Percentiles rank a stretch among this genome's conserved stretches.
phyloP scores from a whole-genome alignment of 2,329 filamentous ascomycete species.

The Triangularia verruculosa region DNA sequence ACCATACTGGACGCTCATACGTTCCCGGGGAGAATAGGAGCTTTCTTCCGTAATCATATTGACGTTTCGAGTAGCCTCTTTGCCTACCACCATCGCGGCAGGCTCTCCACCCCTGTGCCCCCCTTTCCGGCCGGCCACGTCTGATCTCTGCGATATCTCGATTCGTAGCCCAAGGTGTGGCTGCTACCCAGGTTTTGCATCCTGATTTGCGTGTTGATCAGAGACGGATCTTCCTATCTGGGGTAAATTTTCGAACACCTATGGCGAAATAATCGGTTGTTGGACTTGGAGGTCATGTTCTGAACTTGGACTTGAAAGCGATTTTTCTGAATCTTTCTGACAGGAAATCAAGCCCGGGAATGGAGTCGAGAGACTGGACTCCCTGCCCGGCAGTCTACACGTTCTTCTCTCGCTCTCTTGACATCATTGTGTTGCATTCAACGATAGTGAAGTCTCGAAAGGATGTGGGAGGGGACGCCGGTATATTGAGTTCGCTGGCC shows the following conservation, averaged over 20 bases:
- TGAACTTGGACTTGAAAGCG: neutral
- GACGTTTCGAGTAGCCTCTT: neutral
- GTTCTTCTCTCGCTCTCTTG: neutral
- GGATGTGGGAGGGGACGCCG: neutral
- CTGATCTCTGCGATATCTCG: neutral
- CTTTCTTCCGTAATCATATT: neutral
- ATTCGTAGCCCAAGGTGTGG: neutral
- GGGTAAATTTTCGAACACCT: neutral
- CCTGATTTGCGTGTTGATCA: neutral
- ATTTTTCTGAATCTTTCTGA: too few species aligned
- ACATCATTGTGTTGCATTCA: slow-evolving; percentile 13
- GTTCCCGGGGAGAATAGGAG: neutral
- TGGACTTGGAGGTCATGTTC: neutral
- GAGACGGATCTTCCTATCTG: neutral
- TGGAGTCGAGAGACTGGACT: neutral
- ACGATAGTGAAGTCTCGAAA: neutral
- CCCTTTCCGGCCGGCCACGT: neutral
- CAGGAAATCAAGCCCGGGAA: neutral
- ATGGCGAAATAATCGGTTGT: neutral
- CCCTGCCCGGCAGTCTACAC: neutral
- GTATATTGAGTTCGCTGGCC: neutral
- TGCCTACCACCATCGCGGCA: neutral
- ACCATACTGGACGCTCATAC: neutral
- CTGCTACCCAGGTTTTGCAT: neutral
- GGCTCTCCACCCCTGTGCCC: neutral